phyloP scores from a whole-genome alignment of 331 rosid species.

The Acacia pycnantha region DNA sequence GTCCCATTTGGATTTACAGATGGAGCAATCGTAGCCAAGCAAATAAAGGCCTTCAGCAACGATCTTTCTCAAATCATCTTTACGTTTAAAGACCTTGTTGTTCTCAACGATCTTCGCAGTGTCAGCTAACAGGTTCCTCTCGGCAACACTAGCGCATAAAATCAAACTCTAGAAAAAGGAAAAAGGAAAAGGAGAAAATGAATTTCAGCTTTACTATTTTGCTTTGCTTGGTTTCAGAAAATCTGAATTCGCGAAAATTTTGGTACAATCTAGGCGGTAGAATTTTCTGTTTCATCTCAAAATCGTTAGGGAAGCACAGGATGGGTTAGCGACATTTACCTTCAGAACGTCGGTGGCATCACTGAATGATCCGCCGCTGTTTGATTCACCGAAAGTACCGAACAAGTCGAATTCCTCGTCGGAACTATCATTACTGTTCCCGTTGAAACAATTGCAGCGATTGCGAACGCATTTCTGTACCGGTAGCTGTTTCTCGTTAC shows the following conservation, averaged over 20 bases:
- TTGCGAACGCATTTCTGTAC: slow-evolving; percentile 63
- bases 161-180: slow-evolving; percentile 50
- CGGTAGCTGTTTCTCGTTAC: slow-evolving; percentile 53
- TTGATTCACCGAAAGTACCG: slow-evolving; percentile 51
- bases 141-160: slow-evolving; percentile 64
- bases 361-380: slow-evolving; percentile 47
- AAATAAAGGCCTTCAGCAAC: slow-evolving; percentile 60
- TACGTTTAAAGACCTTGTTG: slow-evolving; percentile 44
- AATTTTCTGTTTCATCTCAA: background rate
- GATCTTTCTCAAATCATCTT: slow-evolving; percentile 66
- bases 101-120: slow-evolving; percentile 76
- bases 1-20: slow-evolving; percentile 93
- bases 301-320: background rate
- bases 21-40: slow-evolving; percentile 73
- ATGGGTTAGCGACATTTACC: slow-evolving; percentile 38
- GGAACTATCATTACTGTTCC: slow-evolving; percentile 65
- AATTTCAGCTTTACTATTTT: background rate
- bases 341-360: slow-evolving; percentile 66
- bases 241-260: background rate
- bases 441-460: slow-evolving; percentile 95
- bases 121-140: slow-evolving; percentile 78
- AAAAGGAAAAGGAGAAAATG: background rate
- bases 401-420: slow-evolving; percentile 72
- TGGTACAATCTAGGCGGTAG: background rate
- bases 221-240: slow-evolving; percentile 18